These are phyloP conservation scores for Metahyphopichia silvanorum DNA, from an alignment of 805 yeast species.

Conservation along the genomic window DNA sequence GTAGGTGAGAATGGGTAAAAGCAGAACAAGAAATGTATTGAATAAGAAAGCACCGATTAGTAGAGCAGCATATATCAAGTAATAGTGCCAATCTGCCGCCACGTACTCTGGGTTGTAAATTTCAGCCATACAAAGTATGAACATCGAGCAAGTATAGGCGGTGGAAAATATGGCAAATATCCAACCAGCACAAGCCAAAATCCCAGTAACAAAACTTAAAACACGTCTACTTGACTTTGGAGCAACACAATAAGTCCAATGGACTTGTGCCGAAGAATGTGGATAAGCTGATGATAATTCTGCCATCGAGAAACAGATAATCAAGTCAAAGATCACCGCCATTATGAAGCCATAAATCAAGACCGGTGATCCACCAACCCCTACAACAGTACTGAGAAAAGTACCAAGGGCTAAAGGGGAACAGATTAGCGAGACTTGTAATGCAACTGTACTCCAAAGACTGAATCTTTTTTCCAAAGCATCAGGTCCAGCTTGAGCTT, in stretches of 20 bases:
- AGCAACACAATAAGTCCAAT: conserved; percentile 31
- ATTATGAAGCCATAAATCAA: conserved; percentile 17
- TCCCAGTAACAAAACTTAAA: conserved; percentile 27
- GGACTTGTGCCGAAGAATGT: conserved; percentile 29
- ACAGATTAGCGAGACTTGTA: conserved; percentile 16
- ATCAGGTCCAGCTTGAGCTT: no score
- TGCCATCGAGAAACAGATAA: conserved; percentile 16
- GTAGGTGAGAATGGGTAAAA: conserved; percentile 13
- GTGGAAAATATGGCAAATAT: conserved; percentile 18
- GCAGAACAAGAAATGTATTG: conserved; percentile 11
- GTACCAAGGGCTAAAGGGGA: conserved; percentile 19
- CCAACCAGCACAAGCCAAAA: conserved; percentile 22
- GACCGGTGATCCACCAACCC: conserved; percentile 20
- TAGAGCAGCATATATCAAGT: conserved; percentile 11
- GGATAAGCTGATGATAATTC: conserved; percentile 34
- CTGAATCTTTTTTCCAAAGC: conserved; percentile 11
- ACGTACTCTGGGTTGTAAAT: conserved; percentile 14
- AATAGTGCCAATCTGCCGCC: conserved; percentile 15
- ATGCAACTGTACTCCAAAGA: conserved; percentile 12
- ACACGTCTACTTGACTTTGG: conserved; percentile 16
- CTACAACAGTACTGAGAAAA: conserved; percentile 16
- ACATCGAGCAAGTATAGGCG: conserved; percentile 12
- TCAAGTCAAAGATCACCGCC: conserved; percentile 13
- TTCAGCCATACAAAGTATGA: conserved; percentile 12
- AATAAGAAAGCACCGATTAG: conserved; percentile 8